A percentile compares a stretch with the other conserved stretches of the same genome.
These are phyloP conservation scores for Aspergillus bombycis DNA, from an alignment of 2,329 filamentous ascomycete species.

Conservation along the genomic window DNA sequence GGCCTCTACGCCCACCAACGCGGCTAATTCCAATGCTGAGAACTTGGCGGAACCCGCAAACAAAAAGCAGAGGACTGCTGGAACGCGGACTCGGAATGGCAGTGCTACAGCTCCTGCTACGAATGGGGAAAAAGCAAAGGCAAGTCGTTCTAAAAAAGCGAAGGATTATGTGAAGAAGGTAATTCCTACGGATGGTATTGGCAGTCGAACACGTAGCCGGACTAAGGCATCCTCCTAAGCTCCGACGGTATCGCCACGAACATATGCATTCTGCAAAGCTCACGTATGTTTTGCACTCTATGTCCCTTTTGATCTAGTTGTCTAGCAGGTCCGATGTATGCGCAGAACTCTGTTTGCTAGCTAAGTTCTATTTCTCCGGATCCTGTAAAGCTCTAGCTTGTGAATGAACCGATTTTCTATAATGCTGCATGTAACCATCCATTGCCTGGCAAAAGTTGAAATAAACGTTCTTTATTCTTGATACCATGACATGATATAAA, in stretches of 20 bases:
- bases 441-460: background rate
- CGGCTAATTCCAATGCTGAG: slow-evolving; percentile 17
- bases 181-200: slow-evolving; percentile 37
- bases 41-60: slow-evolving; percentile 26
- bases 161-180: slow-evolving; percentile 32
- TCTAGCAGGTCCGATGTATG: slow-evolving; percentile 1
- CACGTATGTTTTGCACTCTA: background rate
- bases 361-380: background rate
- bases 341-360: background rate
- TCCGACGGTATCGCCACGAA: background rate
- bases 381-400: background rate
- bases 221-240: slow-evolving; percentile 31
- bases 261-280: background rate
- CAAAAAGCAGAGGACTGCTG: slow-evolving; percentile 41
- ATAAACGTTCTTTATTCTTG: background rate
- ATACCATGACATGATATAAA: background rate
- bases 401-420: background rate
- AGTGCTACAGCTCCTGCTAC: background rate
- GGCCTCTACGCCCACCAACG: slow-evolving; percentile 6
- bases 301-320: background rate
- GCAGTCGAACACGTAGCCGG: slow-evolving; percentile 44
- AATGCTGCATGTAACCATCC: background rate
- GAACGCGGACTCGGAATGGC: slow-evolving; percentile 19
- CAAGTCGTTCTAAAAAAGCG: slow-evolving; percentile 35
- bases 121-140: slow-evolving; percentile 35